phyloP scores from a whole-genome alignment of 2,329 filamentous ascomycete species.

The Monascus ruber region DNA sequence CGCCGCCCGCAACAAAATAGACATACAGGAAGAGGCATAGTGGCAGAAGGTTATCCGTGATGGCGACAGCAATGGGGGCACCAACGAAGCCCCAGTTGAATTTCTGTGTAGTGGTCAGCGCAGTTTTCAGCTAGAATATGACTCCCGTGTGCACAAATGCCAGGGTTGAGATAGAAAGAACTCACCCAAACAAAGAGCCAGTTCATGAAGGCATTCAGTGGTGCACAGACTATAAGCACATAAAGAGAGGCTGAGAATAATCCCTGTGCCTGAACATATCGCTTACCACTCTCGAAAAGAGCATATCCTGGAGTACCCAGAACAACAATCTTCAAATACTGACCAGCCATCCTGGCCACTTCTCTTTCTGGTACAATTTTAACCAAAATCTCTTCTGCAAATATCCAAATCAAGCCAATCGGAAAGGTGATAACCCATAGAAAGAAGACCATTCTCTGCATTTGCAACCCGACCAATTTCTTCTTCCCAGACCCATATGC shows the following conservation, averaged over 20 bases:
- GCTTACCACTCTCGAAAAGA: constrained; percentile 67
- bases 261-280: constrained; percentile 78
- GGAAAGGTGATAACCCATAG: constrained; percentile 61
- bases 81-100: constrained; percentile 61
- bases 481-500: constrained; percentile 87
- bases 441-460: constrained; percentile 72
- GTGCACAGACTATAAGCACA: constrained; percentile 70
- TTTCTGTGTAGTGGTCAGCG: constrained; percentile 19
- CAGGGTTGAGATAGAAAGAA: neutral
- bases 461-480: constrained; percentile 73
- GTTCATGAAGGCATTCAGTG: constrained; percentile 69
- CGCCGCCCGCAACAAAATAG: constrained; percentile 55
- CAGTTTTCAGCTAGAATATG: neutral
- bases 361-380: constrained; percentile 59
- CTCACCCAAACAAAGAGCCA: constrained; percentile 66
- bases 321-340: constrained; percentile 60
- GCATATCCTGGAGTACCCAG: constrained; percentile 65
- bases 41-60: constrained; percentile 66
- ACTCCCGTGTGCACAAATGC: neutral
- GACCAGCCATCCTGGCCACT: constrained; percentile 59
- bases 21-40: constrained; percentile 64
- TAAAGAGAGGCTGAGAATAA: constrained; percentile 76
- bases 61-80: constrained; percentile 63
- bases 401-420: constrained; percentile 60
- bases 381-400: constrained; percentile 53